Base-by-base conservation (phyloP, 371 early-diverging fungal genomes). In the Chytridium lagenaria region DNA sequence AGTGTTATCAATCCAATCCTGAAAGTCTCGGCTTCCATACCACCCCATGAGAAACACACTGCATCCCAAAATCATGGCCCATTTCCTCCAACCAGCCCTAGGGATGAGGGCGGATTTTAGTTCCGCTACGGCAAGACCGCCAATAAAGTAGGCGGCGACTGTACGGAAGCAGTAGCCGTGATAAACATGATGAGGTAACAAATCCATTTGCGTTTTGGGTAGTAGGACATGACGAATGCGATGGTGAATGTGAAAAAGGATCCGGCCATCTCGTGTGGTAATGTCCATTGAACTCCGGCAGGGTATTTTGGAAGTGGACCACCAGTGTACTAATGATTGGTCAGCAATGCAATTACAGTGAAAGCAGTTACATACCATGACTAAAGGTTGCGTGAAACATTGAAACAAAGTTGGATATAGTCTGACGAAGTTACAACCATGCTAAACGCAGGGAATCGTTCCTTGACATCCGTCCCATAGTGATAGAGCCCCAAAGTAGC, bases 231-330 rank as follows among this genome's bases (percentile, higher is more conserved):
- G 31, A 67, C 44, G 44, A 67, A 44, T 2, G 49, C 67, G 37
- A 40, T 26, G 26, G 30, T 15, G 44, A 22, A 67, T n/a, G 39
- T 49, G 2, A 40, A 39, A 23, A 38, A 67, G n/a, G 67, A 67
- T 44, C 67, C 67, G 12, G 38, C n/a, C 26, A 67, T 37, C 23
- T 67, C 67, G 26, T 44, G 67, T 19, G 40, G 26, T 19, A 67
- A 22, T 2, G 67, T 67, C 67, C 67, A 67, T 28, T 67, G 44
- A 19, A 67, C 67, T 19, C 30, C 44, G 28, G 28, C 44, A 15
- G 67, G 67, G 67, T 67, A 67, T 26, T 38, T 36, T 5, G 49
- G 36, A 15, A 34, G 23, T n/a, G 22, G 26, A 23, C 57, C 57
- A 55, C 16, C 44, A 44, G 7, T 44, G 44, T 44, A 44, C 44